Base-by-base conservation (phyloP, 1,139 yeast genomes). In the Taphrina sp. region DNA sequence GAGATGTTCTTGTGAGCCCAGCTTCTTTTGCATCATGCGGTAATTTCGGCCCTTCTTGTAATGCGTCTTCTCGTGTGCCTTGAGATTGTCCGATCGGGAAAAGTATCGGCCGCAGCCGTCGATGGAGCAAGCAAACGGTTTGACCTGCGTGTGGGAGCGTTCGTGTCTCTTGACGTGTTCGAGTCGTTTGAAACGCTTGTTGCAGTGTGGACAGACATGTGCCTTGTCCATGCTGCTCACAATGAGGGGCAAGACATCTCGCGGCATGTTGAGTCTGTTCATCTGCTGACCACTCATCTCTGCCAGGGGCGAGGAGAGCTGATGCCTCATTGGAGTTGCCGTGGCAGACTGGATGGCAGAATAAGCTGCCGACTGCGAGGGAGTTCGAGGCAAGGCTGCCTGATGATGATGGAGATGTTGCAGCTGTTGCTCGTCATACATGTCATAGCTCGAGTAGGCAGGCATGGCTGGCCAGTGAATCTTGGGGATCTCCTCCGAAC, bases 81-180 rank as follows among this genome's bases (percentile, higher is more conserved):
- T 85, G 70, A 95, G 88, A 69, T 89, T 89, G 69, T 89, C 96
- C 68, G 88, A 95, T 65, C 96, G 78, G 45, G 95, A 89, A 69
- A 89, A 89, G 56, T 89, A 72, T 23, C 95, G 90, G 5, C 76
- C 80, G 70, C 96, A 89, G n/a, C 84, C 82, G 19, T 84, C 85
- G 72, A 79, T 82, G 0, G 95, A 95, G 69, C 96, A 89, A 19
- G 74, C 72, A 68, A 87, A 94, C 64, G 85, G 87, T 64, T 92
- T 79, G 64, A 88, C 96, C 26, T 96, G 96, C 0, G 96, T 88
- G 69, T 89, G 96, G 45, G 87, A 86, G 58, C 95, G 74, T 65
- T 83, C 81, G 44, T 63, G 65, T 5, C 65, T 59, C 5, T 94
- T 90, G 61, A 88, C 75, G 69, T 89, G 96, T 24, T 96, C 96